Evolutionary conservation across 2,329 filamentous ascomycete species (phyloP), one percentile per base, ranked within the genome.

Genomic region (Fusarium agapanthi): DNA sequence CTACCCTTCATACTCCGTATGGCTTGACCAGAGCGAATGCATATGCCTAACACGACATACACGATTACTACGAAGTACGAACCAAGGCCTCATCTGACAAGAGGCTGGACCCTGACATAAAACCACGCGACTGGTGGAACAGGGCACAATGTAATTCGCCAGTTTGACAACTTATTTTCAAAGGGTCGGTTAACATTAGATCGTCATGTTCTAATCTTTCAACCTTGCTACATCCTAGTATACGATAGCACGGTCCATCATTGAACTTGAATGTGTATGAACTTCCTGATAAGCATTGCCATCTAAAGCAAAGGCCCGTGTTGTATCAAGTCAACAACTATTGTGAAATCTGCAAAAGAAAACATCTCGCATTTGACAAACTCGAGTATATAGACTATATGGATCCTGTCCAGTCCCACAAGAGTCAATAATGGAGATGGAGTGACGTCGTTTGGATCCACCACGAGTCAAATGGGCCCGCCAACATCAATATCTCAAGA

Each of bases 401-500:
- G 20, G 24, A 53, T 67, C 18, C 51, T 40, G 20, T 47, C 18
- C 34, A 43, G 37, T 38, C 28, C 35, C 37, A 38, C 24, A 53
- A 22, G 35, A 53, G 35, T 69, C 30, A 7, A 68, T 38, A 53
- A 37, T 28, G 48, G 58, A 41, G 38, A 50, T 44, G 38, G 62
- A 57, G 61, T 77, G 75, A 77, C 75, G 75, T 77, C 76, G 50
- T 15, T 20, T 30, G 56, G 56, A 44, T 54, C 75, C 75, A 76
- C 75, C 24, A 16, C 48, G 50, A 66, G 51, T 65, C 54, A 57
- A 69, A 35, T 30, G 54, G 67, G 50, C 56, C 75, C 71, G 60
- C 72, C 55, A 65, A 55, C 51, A 58, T 62, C 59, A 61, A 45
- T 64, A 65, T 65, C 48, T 71, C 47, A 54, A 61, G 62, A 69